Evolutionary conservation across 495 filamentous ascomycete genomes (phyloP).

Genomic region (Hypoxylon rickii): DNA sequence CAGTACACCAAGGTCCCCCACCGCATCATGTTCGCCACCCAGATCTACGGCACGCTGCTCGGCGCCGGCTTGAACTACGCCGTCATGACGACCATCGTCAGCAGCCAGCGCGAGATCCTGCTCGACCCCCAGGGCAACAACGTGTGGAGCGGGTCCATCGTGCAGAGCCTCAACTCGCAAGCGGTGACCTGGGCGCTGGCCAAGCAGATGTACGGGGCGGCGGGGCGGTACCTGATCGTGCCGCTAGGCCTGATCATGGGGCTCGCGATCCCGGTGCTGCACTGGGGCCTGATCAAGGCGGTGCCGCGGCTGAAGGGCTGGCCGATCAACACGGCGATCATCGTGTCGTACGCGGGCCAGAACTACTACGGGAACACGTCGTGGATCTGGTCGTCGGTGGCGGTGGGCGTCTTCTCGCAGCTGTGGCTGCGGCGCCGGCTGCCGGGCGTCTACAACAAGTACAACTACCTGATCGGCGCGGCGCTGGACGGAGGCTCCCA

Average conservation of each 20-base stretch:
- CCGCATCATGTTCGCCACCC: constrained; percentile 44
- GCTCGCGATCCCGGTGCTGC: constrained; percentile 42
- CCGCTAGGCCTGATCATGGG: constrained; percentile 54
- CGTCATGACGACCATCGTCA: constrained; percentile 47
- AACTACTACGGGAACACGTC: constrained; percentile 50
- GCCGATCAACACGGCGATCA: constrained; percentile 46
- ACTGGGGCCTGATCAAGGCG: constrained; percentile 48
- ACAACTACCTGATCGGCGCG: constrained; percentile 59
- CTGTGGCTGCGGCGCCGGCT: constrained; percentile 56
- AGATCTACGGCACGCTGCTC: constrained; percentile 48
- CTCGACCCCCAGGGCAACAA: constrained; percentile 42
- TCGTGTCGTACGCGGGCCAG: constrained; percentile 50
- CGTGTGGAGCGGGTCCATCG: constrained; percentile 41
- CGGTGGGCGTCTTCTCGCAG: constrained; percentile 54
- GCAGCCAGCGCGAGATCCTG: constrained; percentile 37
- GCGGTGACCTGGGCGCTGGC: constrained; percentile 49
- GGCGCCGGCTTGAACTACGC: constrained; percentile 50
- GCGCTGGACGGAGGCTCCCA: constrained; percentile 61
- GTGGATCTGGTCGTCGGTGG: constrained; percentile 45
- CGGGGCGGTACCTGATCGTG: constrained; percentile 47
- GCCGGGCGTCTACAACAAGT: constrained; percentile 60
- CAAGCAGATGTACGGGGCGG: constrained; percentile 44
- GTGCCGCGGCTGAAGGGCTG: constrained; percentile 35
- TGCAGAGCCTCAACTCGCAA: constrained; percentile 47
- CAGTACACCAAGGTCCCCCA: constrained; percentile 54